Conservation (phyloP, 371 early-diverging fungal genomes). For the Mucor indicus region DNA sequence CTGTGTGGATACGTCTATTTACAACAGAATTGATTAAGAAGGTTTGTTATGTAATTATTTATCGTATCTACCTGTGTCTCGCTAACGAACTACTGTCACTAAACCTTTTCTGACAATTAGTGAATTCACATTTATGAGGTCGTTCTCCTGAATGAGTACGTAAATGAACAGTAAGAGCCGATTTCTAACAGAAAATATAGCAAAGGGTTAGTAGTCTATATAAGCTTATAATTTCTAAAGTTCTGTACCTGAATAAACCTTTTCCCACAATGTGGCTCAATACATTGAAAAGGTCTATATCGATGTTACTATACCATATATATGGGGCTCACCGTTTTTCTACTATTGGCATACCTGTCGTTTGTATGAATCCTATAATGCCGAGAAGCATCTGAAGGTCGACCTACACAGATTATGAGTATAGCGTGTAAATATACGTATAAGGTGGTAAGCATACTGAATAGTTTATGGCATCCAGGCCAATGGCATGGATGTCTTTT, state of each 20-base stretch:
- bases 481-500: no score
- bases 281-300: constrained; percentile 66
- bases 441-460: no score
- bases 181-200: no score
- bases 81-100: constrained; percentile 62
- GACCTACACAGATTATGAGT: no score
- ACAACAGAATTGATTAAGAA: background rate
- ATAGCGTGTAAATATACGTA: no score
- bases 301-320: no score
- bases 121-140: constrained; percentile 62
- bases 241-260: constrained; percentile 84
- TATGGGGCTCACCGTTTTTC: no score
- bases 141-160: constrained; percentile 77
- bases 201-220: no score
- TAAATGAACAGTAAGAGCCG: constrained; percentile 75
- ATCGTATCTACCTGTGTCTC: constrained; percentile 33
- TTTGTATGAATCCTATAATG: constrained; percentile 80
- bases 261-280: constrained; percentile 66
- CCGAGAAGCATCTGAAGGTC: constrained; percentile 70
- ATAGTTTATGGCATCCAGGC: no score
- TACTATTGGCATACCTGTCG: constrained; percentile 51
- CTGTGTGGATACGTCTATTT: constrained; percentile 64
- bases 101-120: constrained; percentile 63
- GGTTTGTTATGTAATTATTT: background rate
- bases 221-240: no score